phyloP scores from a whole-genome alignment of 2,329 filamentous ascomycete genomes.

The Chlorencoelia australis region DNA sequence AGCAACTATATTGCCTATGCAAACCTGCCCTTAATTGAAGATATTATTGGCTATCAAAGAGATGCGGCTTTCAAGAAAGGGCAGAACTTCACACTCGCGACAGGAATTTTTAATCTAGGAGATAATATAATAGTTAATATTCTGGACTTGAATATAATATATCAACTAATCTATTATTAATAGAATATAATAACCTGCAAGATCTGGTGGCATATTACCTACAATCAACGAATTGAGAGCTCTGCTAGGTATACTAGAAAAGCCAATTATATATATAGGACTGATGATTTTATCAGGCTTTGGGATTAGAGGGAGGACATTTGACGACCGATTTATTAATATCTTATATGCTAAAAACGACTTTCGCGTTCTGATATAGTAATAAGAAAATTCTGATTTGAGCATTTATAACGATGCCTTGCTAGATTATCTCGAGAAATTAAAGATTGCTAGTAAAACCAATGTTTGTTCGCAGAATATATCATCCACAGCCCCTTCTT shows the following conservation, averaged over 20 bases:
- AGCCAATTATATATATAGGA: not conserved
- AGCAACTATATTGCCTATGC: not conserved
- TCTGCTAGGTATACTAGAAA: not conserved
- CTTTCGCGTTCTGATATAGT: not conserved
- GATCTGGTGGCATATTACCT: not conserved
- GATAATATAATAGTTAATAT: not conserved
- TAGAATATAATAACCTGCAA: not conserved
- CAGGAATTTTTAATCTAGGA: not conserved
- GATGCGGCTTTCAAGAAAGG: not conserved
- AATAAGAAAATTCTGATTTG: not conserved
- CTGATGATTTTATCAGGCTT: not conserved
- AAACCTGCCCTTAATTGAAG: not conserved
- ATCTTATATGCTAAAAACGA: too few species aligned
- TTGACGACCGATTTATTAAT: not conserved
- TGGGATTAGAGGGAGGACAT: not conserved
- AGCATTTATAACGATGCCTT: not conserved
- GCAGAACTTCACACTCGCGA: not conserved
- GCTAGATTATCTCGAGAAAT: not conserved
- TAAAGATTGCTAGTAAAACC: not conserved
- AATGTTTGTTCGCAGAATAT: not conserved
- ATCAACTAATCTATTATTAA: not conserved
- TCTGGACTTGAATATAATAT: not conserved
- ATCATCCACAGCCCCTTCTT: not conserved
- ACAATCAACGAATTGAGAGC: not conserved
- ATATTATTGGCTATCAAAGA: not conserved